Evolutionary conservation across 2,329 filamentous ascomycete species (phyloP).

Genomic region (Aspergillus sp.): DNA sequence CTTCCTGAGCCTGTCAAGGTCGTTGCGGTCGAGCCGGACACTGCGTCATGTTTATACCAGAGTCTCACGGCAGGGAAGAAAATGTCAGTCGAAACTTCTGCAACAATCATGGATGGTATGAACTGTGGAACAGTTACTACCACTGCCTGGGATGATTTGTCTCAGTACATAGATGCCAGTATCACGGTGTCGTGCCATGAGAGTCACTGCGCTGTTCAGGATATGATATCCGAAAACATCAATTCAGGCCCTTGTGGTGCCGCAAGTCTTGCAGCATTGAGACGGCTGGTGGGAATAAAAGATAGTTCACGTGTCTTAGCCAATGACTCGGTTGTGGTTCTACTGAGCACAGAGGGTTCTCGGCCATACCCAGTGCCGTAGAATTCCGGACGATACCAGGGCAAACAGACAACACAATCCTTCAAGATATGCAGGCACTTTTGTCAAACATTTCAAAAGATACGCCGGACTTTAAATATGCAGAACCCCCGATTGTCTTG

Average conservation of each 20-base stretch:
- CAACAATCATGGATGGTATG: constrained; percentile 67
- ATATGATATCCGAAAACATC: constrained; percentile 44
- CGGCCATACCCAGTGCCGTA: constrained; percentile 44
- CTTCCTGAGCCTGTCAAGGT: constrained; percentile 33
- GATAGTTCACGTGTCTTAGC: constrained; percentile 29
- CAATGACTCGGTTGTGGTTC: constrained; percentile 50
- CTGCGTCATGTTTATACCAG: constrained; percentile 47
- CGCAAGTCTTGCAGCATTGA: constrained; percentile 48
- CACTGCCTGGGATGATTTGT: constrained; percentile 56
- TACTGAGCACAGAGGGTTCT: constrained; percentile 59
- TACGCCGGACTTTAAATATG: constrained; percentile 35
- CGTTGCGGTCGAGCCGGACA: constrained; percentile 63
- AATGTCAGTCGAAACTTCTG: constrained; percentile 45
- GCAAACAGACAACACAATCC: constrained; percentile 34
- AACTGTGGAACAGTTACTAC: constrained; percentile 62
- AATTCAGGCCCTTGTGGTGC: constrained; percentile 56
- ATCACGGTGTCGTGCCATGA: constrained; percentile 56
- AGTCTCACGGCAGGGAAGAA: constrained; percentile 43
- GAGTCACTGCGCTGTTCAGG: constrained; percentile 50
- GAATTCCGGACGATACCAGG: constrained; percentile 44
- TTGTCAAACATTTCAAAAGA: constrained; percentile 26
- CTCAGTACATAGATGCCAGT: constrained; percentile 51
- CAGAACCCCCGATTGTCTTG: constrained; percentile 33
- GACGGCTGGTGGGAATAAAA: constrained; percentile 32
- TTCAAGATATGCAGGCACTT: constrained; percentile 31